Percentiles rank a stretch among this genome's conserved stretches.
Evolutionary conservation across 306 rosid genomes (phyloP).

Genomic region (Medicago arabica): DNA sequence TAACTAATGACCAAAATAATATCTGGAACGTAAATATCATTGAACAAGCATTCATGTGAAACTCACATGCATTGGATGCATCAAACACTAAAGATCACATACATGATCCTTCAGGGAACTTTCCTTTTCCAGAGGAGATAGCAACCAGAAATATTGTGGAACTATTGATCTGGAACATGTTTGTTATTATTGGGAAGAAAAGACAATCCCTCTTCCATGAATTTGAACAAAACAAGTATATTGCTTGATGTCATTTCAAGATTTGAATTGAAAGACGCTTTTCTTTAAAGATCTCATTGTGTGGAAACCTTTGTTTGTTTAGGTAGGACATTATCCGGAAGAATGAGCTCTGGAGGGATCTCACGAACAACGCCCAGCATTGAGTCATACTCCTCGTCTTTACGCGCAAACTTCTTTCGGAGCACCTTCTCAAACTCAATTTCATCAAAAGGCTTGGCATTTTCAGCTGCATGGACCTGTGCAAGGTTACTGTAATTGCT

Average conservation of each 20-base stretch:
- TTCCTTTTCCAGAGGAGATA: slow-evolving; percentile 41
- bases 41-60: background rate
- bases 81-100: slow-evolving; percentile 42
- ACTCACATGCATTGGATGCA: slow-evolving; percentile 40
- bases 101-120: slow-evolving; percentile 44
- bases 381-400: slow-evolving; percentile 84
- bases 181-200: slow-evolving; percentile 61
- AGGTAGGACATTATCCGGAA: slow-evolving; percentile 80
- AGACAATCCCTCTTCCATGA: slow-evolving; percentile 59
- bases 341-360: slow-evolving; percentile 75
- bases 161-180: slow-evolving; percentile 48
- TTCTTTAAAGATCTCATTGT: slow-evolving; percentile 40
- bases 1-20: background rate
- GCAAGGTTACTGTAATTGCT: slow-evolving; percentile 80
- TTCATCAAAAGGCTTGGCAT: slow-evolving; percentile 73
- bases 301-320: slow-evolving; percentile 50
- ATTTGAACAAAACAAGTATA: slow-evolving; percentile 51
- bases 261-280: slow-evolving; percentile 40
- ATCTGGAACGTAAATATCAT: slow-evolving; percentile 33
- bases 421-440: slow-evolving; percentile 86
- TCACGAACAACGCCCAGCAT: slow-evolving; percentile 87
- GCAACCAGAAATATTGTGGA: slow-evolving; percentile 34
- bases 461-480: slow-evolving; percentile 95
- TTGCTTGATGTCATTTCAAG: slow-evolving; percentile 50
- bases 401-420: slow-evolving; percentile 82